phyloP scores from a whole-genome alignment of 2,329 filamentous ascomycete species.

The Cryphonectria carpinicola region DNA sequence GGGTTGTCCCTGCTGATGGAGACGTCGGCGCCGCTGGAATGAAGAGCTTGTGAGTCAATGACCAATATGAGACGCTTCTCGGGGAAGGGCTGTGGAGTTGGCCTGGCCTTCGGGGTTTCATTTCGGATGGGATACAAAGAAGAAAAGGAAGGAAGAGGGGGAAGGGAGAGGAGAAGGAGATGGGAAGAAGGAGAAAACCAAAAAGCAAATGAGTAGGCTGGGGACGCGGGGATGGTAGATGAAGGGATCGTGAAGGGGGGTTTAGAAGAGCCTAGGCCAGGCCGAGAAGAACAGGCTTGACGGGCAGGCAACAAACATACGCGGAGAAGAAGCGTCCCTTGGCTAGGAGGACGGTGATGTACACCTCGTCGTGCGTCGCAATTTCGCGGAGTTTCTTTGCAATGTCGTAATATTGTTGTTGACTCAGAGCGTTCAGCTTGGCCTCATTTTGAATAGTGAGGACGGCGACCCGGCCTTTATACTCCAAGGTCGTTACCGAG shows the following conservation, averaged over 20 bases:
- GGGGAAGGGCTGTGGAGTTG: neutral
- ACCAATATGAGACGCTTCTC: conserved; percentile 10
- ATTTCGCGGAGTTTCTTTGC: conserved; percentile 75
- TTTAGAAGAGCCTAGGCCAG: neutral
- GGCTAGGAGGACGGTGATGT: conserved; percentile 81
- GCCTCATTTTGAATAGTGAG: conserved; percentile 83
- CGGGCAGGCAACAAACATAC: conserved; percentile 52
- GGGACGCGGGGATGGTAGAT: neutral
- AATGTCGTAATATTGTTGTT: conserved; percentile 76
- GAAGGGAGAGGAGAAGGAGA: neutral
- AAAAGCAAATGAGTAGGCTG: neutral
- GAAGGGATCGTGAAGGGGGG: conserved; percentile 17
- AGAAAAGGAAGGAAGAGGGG: neutral
- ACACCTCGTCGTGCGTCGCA: conserved; percentile 77
- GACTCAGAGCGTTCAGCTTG: conserved; percentile 84
- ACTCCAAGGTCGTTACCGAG: conserved; percentile 60
- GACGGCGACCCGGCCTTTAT: conserved; percentile 73
- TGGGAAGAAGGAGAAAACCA: neutral
- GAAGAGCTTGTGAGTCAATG: conserved; percentile 18
- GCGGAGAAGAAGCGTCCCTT: conserved; percentile 88
- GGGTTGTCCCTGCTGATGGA: conserved; percentile 53
- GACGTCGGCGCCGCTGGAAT: conserved; percentile 76
- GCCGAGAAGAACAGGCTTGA: neutral
- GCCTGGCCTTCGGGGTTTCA: neutral
- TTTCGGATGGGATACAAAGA: neutral